A percentile compares a stretch with the other conserved stretches of the same genome.
phyloP scores from a whole-genome alignment of 768 basidiomycete genomes.

The Mrakia gelida region DNA sequence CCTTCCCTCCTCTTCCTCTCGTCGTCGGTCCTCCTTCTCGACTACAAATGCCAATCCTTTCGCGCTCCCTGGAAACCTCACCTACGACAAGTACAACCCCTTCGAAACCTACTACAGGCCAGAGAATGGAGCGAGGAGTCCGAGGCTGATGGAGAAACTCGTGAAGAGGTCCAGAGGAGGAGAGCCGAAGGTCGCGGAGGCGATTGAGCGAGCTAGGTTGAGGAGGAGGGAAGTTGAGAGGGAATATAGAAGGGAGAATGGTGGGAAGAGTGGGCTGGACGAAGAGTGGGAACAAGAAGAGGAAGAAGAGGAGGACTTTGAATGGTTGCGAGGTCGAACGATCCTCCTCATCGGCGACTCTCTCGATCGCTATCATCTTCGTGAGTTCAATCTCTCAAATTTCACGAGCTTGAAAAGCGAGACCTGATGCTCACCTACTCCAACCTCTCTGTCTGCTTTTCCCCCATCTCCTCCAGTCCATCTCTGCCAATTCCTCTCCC shows the following conservation, averaged over 20 bases:
- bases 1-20: not conserved
- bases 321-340: not conserved
- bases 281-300: not conserved
- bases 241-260: not conserved
- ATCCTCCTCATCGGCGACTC: not conserved
- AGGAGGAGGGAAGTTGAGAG: not conserved
- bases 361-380: not conserved
- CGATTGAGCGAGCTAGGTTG: not conserved
- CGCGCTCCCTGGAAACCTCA: not conserved
- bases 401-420: no score
- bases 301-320: not conserved
- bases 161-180: not conserved
- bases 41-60: not conserved
- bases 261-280: not conserved
- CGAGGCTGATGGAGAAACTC: conserved; percentile 9
- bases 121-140: not conserved
- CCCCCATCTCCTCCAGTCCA: not conserved
- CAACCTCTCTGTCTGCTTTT: no score
- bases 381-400: not conserved
- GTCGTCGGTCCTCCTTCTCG: no score
- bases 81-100: not conserved
- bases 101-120: not conserved
- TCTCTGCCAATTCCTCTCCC: conserved; percentile 18
- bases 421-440: no score
- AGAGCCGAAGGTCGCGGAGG: not conserved